Evolutionary conservation across 805 yeast genomes (phyloP), one percentile per base, ranked within the genome.

Genomic region (Starmerella vaccinii): DNA sequence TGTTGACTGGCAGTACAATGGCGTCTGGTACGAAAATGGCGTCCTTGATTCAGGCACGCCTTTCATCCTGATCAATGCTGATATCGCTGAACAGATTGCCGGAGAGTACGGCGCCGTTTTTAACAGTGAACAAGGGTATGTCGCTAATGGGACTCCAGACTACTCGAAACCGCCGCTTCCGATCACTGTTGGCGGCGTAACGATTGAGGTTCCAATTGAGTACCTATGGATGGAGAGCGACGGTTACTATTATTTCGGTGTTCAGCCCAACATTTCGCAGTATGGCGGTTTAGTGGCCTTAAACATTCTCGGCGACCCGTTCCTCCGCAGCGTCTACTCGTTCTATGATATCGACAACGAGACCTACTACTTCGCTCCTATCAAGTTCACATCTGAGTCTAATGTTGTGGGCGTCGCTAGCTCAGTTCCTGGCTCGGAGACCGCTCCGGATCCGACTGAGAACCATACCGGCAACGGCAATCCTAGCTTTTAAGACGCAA

Each of bases 271-370:
- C 29, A 34, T 34, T 29, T 6, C 18, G 4, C 37, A 26, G 29
- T 5, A 3, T 3, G 44, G 38, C 22, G 49, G 39, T 3, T 37
- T 46, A 4, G 21, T 39, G n/a, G 22, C 43, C n/a, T 15, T 39
- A 9, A 46, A 46, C 44, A 46, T 46, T 18, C 37, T 46, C 8
- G 49, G 86, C n/a, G 84, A 79, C 58, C 72, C 73, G 47, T 72
- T 81, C 59, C 65, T 81, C 51, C 68, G 81, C 54, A 70, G 75
- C 49, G 80, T 81, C 3, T 82, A 81, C 63, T 71, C 78, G 26
- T 85, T 80, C n/a, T 80, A 74, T 63, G 82, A 82, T 63, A 65
- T 80, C 48, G 84, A 78, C 27, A 74, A 74, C 60, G 66, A 65
- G 43, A 71, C 76, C 58, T 68, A 82, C 35, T 76, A 83, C 5